These are phyloP conservation scores for Aspergillus sclerotioniger DNA, from an alignment of 495 filamentous ascomycete genomes.

Conservation along the genomic window DNA sequence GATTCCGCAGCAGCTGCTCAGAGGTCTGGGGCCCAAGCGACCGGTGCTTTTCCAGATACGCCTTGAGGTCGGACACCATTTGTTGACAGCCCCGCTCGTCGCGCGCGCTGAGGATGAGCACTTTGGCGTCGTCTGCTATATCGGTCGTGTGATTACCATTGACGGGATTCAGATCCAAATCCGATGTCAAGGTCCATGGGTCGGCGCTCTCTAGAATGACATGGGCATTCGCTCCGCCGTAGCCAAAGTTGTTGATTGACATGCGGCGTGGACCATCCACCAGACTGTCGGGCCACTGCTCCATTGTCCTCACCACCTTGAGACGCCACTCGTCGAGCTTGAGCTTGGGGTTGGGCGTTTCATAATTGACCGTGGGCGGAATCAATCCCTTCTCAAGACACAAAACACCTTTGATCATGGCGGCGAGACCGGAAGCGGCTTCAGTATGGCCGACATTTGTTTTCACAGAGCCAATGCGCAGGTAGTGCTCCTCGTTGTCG, in stretches of 20 bases:
- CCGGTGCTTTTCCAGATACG: conserved; percentile 10
- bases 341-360: conserved; percentile 15
- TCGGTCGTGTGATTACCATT: not conserved
- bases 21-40: not conserved
- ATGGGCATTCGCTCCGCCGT: conserved; percentile 42
- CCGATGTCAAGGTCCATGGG: not conserved
- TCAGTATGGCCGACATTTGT: conserved; percentile 45
- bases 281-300: not conserved
- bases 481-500: not conserved
- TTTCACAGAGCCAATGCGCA: conserved; percentile 42
- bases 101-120: conserved; percentile 22
- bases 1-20: conserved; percentile 15
- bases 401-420: conserved; percentile 51
- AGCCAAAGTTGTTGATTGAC: conserved; percentile 35
- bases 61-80: conserved; percentile 7
- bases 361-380: conserved; percentile 39
- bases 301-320: not conserved
- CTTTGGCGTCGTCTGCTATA: not conserved
- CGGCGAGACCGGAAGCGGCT: conserved; percentile 39
- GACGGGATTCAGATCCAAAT: conserved; percentile 4
- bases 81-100: conserved; percentile 16
- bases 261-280: not conserved
- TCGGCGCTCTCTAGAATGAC: conserved; percentile 35
- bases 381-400: conserved; percentile 46
- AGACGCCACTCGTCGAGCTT: conserved; percentile 32